Base-by-base conservation (phyloP, 768 basidiomycete genomes). In the Tylopilus vinaceipallidus region DNA sequence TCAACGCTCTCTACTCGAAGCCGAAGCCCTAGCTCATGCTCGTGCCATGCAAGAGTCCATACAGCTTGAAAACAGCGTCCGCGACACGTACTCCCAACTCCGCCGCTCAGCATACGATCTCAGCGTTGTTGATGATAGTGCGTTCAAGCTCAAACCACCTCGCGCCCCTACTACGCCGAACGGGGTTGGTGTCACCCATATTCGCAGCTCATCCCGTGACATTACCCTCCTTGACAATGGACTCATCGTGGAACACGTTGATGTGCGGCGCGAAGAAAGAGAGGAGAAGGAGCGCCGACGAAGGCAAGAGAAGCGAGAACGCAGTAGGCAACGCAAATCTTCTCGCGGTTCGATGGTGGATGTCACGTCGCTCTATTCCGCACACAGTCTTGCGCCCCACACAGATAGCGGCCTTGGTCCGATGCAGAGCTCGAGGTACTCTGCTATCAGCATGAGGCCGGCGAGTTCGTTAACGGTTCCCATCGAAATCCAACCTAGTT, bases 231-330 rank as follows among this genome's bases (percentile, higher is more conserved):
- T 95, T 19, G 87, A 92, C 67, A 93, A 90, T 55, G 91, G 91
- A 3, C 83, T 94, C 77, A 88, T 92, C 45, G 85, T 93, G 8
- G 92, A 95, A 59, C 87, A 89, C 52, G 86, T 94, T 32, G 81
- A 94, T 65, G 81, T 94, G 17, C 81, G 84, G 27, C 84, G 76
- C 54, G 89, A 91, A 66, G 90, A 90, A 65, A 79, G 73, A 50
- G 88, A 89, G 55, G 86, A 83, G 32, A 78, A 80, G 37, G 85
- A 88, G 37, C 82, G 87, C 23, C 75, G 76, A 50, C 80, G 80
- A 51, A 83, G 75, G 58, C 85, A 89, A 53, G 90, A 86, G 57
- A 81, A 73, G 60, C 80, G 84, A 37, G 71, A 75, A 16, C 63
- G 73, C 22, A 73, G 73, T 47, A 69, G 79, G 22, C 83, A 82